Conservation (phyloP, 208 protist genomes). For the Wallacemonas sp. region DNA sequence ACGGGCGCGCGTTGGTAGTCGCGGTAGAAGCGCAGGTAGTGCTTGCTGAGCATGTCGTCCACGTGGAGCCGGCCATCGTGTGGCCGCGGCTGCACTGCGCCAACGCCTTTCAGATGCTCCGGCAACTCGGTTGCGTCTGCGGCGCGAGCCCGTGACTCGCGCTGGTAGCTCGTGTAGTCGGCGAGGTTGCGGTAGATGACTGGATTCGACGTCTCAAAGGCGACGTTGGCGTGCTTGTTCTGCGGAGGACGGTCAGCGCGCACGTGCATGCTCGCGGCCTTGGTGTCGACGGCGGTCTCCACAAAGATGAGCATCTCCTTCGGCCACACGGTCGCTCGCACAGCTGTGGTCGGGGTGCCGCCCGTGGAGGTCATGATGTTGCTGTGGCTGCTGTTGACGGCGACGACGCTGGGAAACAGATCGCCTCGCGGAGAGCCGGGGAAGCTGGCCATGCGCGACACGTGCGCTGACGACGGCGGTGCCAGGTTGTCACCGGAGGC, state of each 20-base stretch:
- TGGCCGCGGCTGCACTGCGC: not conserved
- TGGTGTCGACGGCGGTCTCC: not conserved
- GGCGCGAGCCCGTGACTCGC: not conserved
- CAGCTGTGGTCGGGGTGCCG: no score
- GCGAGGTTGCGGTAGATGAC: constrained; percentile 6
- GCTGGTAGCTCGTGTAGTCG: not conserved
- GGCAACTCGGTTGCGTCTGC: not conserved
- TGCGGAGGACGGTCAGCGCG: constrained; percentile 10
- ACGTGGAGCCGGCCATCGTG: not conserved
- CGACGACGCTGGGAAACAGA: not conserved
- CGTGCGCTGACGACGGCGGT: not conserved
- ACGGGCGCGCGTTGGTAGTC: not conserved
- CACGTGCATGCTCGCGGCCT: not conserved
- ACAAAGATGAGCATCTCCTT: not conserved
- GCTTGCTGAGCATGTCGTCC: constrained; percentile 19
- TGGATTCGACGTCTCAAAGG: constrained; percentile 15
- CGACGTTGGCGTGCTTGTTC: constrained; percentile 2
- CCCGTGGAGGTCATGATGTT: no score
- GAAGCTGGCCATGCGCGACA: not conserved
- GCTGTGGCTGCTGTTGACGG: no score
- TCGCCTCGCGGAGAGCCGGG: not conserved
- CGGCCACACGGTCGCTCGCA: constrained; percentile 11
- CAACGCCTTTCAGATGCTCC: not conserved
- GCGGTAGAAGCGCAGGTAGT: constrained; percentile 22
- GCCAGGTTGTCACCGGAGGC: not conserved